These are phyloP conservation scores for Lolium perenne DNA, from an alignment of 176 grass and related monocot genomes.

Conservation along the genomic window DNA sequence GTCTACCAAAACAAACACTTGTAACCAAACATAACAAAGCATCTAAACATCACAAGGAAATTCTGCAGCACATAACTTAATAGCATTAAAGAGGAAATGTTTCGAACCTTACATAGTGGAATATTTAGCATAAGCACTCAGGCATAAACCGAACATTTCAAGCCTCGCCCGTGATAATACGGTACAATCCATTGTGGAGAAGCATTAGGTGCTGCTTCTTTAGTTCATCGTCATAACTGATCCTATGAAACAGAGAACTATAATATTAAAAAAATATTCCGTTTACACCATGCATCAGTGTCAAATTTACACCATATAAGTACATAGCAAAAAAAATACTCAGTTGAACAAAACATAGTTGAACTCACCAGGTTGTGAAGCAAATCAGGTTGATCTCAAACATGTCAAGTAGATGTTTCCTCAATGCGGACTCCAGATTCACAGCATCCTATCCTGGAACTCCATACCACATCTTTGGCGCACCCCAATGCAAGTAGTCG, in stretches of 20 bases:
- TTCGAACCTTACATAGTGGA: conserved; percentile 62
- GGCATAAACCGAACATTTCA: conserved; percentile 83
- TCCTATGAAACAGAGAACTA: conserved; percentile 30
- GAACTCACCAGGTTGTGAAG: conserved; percentile 67
- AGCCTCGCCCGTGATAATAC: conserved; percentile 84
- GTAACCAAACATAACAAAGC: not conserved
- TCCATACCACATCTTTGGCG: conserved; percentile 95
- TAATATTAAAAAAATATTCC: not conserved
- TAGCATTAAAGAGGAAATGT: too few species aligned
- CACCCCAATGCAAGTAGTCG: conserved; percentile 91
- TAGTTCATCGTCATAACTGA: conserved; percentile 20
- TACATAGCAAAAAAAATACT: too few species aligned
- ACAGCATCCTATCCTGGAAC: conserved; percentile 47
- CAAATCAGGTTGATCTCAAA: too few species aligned
- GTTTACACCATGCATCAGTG: too few species aligned
- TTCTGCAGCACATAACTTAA: conserved; percentile 64
- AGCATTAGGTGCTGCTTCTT: conserved; percentile 58
- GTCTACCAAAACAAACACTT: conserved; percentile 33
- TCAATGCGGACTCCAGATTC: conserved; percentile 73
- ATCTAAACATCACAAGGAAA: conserved; percentile 20
- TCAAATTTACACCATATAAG: too few species aligned
- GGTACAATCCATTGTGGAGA: conserved; percentile 74
- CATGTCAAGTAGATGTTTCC: conserved; percentile 62
- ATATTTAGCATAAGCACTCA: conserved; percentile 82
- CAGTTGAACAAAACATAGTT: too few species aligned